phyloP scores from a whole-genome alignment of 495 filamentous ascomycete species.

The Chaetomium fimeti region DNA sequence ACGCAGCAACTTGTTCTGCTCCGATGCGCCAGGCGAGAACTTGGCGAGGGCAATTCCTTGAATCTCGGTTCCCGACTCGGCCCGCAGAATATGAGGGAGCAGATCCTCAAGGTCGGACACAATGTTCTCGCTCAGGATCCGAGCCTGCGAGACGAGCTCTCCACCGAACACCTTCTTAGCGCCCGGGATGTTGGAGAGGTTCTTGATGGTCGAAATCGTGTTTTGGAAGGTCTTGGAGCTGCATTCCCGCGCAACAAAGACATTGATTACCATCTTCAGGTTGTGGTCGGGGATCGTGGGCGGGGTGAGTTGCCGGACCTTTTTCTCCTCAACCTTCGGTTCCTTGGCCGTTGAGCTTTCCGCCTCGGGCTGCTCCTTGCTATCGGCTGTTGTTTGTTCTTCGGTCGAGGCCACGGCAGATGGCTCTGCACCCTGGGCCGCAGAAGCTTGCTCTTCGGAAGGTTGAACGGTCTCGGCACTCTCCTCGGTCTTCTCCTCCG shows the following conservation, averaged over 20 bases:
- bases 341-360: constrained; percentile 51
- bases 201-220: constrained; percentile 95
- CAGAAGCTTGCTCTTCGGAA: constrained; percentile 29
- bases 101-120: constrained; percentile 80
- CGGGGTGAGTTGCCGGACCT: constrained; percentile 67
- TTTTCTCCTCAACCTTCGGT: constrained; percentile 64
- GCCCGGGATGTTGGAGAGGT: constrained; percentile 87
- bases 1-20: constrained; percentile 90
- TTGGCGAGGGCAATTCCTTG: constrained; percentile 91
- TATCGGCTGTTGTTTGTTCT: constrained; percentile 32
- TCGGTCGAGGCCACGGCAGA: constrained; percentile 21
- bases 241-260: constrained; percentile 93
- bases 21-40: constrained; percentile 91
- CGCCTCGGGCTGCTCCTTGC: constrained; percentile 30
- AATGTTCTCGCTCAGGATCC: constrained; percentile 78
- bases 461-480: constrained; percentile 25
- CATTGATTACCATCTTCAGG: constrained; percentile 88
- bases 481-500: constrained; percentile 25
- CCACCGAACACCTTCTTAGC: constrained; percentile 87
- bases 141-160: constrained; percentile 83
- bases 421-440: constrained; percentile 27
- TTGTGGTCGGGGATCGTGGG: constrained; percentile 88
- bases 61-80: constrained; percentile 85
- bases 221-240: constrained; percentile 95
- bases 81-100: constrained; percentile 81